Evolutionary conservation across 495 filamentous ascomycete genomes (phyloP), one percentile per base, ranked within the genome.

Genomic region (Aspergillus taichungensis): DNA sequence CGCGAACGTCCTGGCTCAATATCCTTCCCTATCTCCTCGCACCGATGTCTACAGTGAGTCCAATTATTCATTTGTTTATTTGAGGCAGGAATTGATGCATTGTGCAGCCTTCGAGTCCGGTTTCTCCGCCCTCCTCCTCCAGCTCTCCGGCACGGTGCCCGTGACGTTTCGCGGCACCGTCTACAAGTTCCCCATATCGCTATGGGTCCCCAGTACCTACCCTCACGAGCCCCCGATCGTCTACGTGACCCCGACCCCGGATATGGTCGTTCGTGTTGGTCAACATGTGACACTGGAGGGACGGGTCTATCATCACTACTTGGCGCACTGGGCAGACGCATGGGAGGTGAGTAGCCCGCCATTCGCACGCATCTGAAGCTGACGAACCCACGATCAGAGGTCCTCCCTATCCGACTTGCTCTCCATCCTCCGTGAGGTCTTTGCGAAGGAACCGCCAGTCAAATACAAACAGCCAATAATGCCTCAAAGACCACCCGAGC

Each of bases 141-240:
- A 87, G 48, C 75, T 98, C 18, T 77, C 78, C 45, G 92, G 92
- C 47, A 95, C 88, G 10, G 66, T 98, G 18, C 91, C 92, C 35
- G 88, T 92, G 37, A 60, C 69, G 42, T 98, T 95, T 67, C 85
- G 92, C 54, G 90, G 89, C 55, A 79, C 82, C 11, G 85, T 82
- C 9, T 98, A 97, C 64, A 81, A 86, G 43, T 95, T 97, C 47
- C 92, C 92, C 8, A 74, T 98, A 42, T 79, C 87, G 49, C 52
- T 97, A 77, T 98, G 94, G 94, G 76, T 98, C n/a, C 92, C 94
- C 1, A 88, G 92, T 53, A 78, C 80, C 28, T 98, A 98, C 56
- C 94, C 92, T 30, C 76, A 77, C 31, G 85, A 94, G 54, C 71
- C 87, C 6, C 92, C 92, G 0, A 74, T 96, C 11, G 79, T 79